These are phyloP conservation scores for Dendrothele bispora DNA, from an alignment of 768 basidiomycete genomes.

Conservation along the genomic window DNA sequence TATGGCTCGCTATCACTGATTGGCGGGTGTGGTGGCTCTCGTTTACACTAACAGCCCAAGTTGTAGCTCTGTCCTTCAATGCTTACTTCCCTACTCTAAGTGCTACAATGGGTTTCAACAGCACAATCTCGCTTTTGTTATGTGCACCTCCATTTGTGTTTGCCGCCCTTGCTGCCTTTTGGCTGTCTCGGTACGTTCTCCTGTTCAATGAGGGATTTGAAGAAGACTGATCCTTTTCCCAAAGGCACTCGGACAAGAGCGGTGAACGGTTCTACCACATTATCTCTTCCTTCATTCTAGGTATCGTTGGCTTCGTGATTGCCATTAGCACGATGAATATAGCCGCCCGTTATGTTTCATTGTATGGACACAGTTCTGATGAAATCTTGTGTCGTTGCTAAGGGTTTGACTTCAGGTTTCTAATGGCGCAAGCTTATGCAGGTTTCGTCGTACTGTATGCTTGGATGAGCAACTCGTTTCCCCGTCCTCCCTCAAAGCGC, in stretches of 20 bases:
- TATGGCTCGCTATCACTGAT: constrained; percentile 67
- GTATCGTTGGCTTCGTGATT: constrained; percentile 73
- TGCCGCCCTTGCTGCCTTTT: constrained; percentile 59
- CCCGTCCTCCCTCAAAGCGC: constrained; percentile 78
- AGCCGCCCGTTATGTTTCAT: constrained; percentile 66
- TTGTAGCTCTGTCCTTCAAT: constrained; percentile 71
- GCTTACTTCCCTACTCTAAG: constrained; percentile 75
- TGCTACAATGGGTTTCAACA: constrained; percentile 67
- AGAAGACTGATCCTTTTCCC: too few species aligned
- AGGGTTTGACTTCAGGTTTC: constrained; percentile 41
- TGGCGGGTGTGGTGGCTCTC: constrained; percentile 87
- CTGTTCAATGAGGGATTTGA: too few species aligned
- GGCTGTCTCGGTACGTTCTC: constrained; percentile 43
- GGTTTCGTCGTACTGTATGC: constrained; percentile 64
- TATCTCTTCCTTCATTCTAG: constrained; percentile 51
- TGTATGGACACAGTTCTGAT: constrained; percentile 52
- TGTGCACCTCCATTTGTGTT: constrained; percentile 84
- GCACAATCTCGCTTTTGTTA: constrained; percentile 67
- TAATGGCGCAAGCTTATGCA: constrained; percentile 78
- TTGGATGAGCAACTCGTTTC: constrained; percentile 55
- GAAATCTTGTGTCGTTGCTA: background rate
- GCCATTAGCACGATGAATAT: constrained; percentile 70
- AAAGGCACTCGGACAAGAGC: constrained; percentile 72
- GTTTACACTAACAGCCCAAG: constrained; percentile 57
- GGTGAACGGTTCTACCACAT: constrained; percentile 81